Conservation (phyloP, 2,329 filamentous ascomycete species). For the Phyllosticta citribraziliensis region DNA sequence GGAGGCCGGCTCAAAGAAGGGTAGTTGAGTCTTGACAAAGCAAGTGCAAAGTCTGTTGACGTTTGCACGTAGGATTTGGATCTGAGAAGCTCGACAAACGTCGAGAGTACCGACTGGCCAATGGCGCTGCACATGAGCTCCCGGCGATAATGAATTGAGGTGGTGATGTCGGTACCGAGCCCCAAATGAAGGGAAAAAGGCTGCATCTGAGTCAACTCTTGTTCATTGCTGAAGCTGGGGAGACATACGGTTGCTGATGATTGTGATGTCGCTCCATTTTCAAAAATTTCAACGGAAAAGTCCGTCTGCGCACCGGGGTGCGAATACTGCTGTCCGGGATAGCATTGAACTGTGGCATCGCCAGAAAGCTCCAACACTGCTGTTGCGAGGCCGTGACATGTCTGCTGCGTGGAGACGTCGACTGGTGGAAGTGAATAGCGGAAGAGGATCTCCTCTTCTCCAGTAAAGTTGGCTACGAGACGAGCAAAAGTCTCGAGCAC, state of each 20-base stretch:
- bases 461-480: conserved; percentile 5
- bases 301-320: conserved; percentile 1
- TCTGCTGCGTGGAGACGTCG: not conserved
- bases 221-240: not conserved
- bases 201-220: not conserved
- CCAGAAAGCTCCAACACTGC: not conserved
- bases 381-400: not conserved
- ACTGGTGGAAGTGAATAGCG: conserved; percentile 5
- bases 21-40: conserved; percentile 4
- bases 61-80: not conserved
- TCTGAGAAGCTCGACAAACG: not conserved
- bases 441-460: conserved; percentile 5
- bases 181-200: conserved; percentile 7
- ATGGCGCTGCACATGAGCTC: conserved; percentile 2
- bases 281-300: conserved; percentile 7
- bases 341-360: not conserved
- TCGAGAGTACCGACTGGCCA: not conserved
- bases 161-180: not conserved
- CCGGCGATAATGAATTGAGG: conserved; percentile 1
- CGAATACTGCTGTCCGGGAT: not conserved
- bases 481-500: conserved; percentile 1
- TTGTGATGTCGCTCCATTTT: conserved; percentile 3
- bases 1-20: conserved; percentile 5
- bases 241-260: conserved; percentile 1
- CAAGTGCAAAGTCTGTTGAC: not conserved